phyloP scores from a whole-genome alignment of 169 alveolate genomes.

The Pseudocohnilembus persalinus region DNA sequence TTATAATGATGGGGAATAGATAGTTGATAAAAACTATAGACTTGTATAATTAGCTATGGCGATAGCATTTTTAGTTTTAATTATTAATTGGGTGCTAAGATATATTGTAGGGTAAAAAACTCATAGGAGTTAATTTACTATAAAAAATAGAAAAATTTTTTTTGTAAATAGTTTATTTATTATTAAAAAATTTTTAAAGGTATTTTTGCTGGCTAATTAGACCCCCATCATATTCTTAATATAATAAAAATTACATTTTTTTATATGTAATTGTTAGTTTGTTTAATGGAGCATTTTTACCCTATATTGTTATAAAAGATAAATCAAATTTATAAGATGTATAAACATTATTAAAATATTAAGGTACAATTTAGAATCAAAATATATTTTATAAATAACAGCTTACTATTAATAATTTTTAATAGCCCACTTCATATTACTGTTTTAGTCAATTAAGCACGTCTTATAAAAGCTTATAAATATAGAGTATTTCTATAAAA shows the following conservation, averaged over 20 bases:
- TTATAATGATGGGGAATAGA: not conserved
- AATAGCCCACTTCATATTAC: not conserved
- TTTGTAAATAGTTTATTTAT: too few species aligned
- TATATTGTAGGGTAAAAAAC: too few species aligned
- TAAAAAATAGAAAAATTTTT: too few species aligned
- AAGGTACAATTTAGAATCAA: not conserved
- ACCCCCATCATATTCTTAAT: not conserved
- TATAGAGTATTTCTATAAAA: not conserved
- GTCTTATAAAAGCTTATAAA: too few species aligned
- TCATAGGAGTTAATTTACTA: too few species aligned
- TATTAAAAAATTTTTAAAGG: too few species aligned
- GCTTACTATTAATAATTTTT: too few species aligned
- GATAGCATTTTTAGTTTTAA: not conserved
- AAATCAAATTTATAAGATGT: not conserved
- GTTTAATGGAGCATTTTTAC: not conserved
- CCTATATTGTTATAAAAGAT: not conserved
- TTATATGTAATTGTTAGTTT: not conserved
- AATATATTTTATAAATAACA: too few species aligned
- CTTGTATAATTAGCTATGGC: not conserved
- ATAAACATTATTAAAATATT: too few species aligned
- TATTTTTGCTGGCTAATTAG: not conserved
- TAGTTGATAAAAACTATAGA: too few species aligned
- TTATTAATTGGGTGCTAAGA: too few species aligned
- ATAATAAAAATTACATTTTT: too few species aligned
- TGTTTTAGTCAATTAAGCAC: not conserved